phyloP scores from a whole-genome alignment of 352 stramenopile species.

The Phytophthora tentaculata region DNA sequence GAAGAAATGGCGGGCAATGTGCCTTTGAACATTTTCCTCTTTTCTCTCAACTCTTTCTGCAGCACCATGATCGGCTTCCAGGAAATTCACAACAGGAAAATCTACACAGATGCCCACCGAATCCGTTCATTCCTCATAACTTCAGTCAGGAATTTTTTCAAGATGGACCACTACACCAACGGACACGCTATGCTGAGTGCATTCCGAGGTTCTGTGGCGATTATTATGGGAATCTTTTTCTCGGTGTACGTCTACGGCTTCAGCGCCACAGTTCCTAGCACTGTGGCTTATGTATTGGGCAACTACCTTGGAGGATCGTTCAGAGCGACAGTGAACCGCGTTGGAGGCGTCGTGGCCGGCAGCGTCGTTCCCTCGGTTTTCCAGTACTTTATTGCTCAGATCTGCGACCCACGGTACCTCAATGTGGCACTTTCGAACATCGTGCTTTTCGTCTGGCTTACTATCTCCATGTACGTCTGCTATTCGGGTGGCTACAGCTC shows the following conservation, averaged over 20 bases:
- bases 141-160: slow-evolving; percentile 41
- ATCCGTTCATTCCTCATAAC: slow-evolving; percentile 56
- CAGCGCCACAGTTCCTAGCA: slow-evolving; percentile 57
- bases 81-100: slow-evolving; percentile 65
- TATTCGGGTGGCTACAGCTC: slow-evolving; percentile 63
- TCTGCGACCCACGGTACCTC: slow-evolving; percentile 45
- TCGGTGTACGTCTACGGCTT: slow-evolving; percentile 80
- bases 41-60: slow-evolving; percentile 84
- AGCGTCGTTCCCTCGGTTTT: slow-evolving; percentile 82
- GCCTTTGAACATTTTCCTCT: slow-evolving; percentile 80
- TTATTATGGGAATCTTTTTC: slow-evolving; percentile 71
- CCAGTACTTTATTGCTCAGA: slow-evolving; percentile 81
- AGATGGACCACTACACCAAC: too few relatives aligned
- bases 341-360: slow-evolving; percentile 75
- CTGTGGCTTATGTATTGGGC: slow-evolving; percentile 73
- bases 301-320: slow-evolving; percentile 79
- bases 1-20: slow-evolving; percentile 79
- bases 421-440: slow-evolving; percentile 50
- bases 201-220: slow-evolving; percentile 67
- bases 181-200: too few relatives aligned
- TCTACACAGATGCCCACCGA: slow-evolving; percentile 53
- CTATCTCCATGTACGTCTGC: slow-evolving; percentile 69
- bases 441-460: slow-evolving; percentile 62
- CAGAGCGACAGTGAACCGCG: slow-evolving; percentile 76
- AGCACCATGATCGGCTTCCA: slow-evolving; percentile 77